Conservation (phyloP, 176 grass and related monocot species). For the Echinochloa phyllopogon region DNA sequence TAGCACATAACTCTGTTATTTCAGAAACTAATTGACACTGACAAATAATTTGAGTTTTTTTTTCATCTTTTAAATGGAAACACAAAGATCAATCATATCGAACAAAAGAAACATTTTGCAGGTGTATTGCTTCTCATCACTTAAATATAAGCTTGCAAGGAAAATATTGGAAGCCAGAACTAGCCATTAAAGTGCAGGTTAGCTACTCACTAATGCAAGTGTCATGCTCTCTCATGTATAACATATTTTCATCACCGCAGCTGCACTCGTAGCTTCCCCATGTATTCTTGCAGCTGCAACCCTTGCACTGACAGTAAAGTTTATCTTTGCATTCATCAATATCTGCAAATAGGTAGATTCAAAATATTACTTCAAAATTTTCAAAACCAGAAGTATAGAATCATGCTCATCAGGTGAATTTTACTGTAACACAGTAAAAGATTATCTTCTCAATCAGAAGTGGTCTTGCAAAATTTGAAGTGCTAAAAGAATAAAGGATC, state of each 20-base stretch:
- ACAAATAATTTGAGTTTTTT: not conserved
- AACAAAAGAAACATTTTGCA: slow-evolving; percentile 37
- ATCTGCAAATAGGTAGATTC: slow-evolving; percentile 58
- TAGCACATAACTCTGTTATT: not conserved
- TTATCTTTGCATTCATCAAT: slow-evolving; percentile 84
- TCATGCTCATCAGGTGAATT: not conserved
- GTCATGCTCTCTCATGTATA: slow-evolving; percentile 94
- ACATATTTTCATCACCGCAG: slow-evolving; percentile 63
- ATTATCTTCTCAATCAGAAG: slow-evolving; percentile 16
- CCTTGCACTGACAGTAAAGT: slow-evolving; percentile 72
- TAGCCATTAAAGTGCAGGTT: slow-evolving; percentile 13
- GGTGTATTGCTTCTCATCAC: not conserved
- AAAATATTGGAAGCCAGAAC: not conserved
- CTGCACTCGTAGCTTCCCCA: slow-evolving; percentile 95
- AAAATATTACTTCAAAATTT: not conserved
- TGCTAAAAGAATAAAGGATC: slow-evolving; percentile 7
- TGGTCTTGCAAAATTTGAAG: not conserved
- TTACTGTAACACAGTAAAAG: not conserved
- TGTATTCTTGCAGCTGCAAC: slow-evolving; percentile 85
- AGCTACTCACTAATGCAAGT: slow-evolving; percentile 85
- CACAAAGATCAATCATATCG: slow-evolving; percentile 34
- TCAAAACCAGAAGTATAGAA: slow-evolving; percentile 14
- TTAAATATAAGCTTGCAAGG: slow-evolving; percentile 1
- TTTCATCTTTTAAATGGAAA: not conserved
- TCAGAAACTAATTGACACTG: slow-evolving; percentile 20